These are phyloP conservation scores for Bretschneidera sinensis DNA, from an alignment of 345 rosid genomes.

Conservation along the genomic window DNA sequence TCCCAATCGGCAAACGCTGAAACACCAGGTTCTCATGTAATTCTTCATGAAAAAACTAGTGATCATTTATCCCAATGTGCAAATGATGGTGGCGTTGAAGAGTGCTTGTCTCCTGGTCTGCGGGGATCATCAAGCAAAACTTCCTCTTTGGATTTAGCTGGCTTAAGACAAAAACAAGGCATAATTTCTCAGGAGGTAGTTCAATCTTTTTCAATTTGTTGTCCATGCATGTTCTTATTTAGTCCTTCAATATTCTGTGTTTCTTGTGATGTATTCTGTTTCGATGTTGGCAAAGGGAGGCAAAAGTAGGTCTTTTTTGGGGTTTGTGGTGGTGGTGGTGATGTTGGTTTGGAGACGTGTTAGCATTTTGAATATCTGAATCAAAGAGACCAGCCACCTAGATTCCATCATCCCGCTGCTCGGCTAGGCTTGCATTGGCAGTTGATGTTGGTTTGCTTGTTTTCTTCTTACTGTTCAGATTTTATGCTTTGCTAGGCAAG, in stretches of 20 bases:
- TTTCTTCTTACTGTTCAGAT: neutral
- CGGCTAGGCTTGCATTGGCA: neutral
- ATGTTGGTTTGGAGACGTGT: too few species aligned
- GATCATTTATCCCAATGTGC: conserved; percentile 19
- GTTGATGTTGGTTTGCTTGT: neutral
- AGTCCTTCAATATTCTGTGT: neutral
- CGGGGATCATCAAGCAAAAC: conserved; percentile 26
- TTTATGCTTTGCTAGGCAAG: neutral
- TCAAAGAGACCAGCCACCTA: too few species aligned
- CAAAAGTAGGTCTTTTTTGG: neutral
- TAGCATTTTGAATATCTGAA: too few species aligned
- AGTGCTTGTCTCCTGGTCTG: conserved; percentile 32
- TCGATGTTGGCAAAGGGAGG: neutral
- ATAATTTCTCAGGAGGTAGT: conserved; percentile 49
- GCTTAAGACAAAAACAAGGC: conserved; percentile 25
- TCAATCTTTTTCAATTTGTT: conserved; percentile 6
- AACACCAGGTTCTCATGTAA: conserved; percentile 27
- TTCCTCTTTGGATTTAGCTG: conserved; percentile 18
- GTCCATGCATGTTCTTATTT: conserved; percentile 1
- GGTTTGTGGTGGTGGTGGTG: too few species aligned
- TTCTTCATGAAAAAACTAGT: neutral
- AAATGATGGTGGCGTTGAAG: conserved; percentile 31
- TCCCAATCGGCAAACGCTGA: conserved; percentile 29
- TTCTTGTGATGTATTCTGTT: too few species aligned
- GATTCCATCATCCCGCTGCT: neutral